Evolutionary conservation across 2,329 filamentous ascomycete species (phyloP), one percentile per base, ranked within the genome.

Genomic region (Cryphonectria japonica): DNA sequence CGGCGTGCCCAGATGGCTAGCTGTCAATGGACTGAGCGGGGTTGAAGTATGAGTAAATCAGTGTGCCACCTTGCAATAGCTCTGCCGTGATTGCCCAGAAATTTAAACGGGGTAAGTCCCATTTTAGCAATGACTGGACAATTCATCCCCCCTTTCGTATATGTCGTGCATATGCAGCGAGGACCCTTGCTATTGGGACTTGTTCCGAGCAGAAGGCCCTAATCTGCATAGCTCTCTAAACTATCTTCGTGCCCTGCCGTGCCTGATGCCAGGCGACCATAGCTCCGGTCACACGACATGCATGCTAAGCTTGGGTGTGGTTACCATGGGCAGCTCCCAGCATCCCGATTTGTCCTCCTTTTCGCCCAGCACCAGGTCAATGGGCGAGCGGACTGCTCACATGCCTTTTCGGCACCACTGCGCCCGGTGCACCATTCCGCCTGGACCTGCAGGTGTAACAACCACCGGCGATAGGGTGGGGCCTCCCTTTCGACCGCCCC

Each of bases 141-240:
- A 37, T 67, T 39, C 50, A 43, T 26, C 19, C 34, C 65, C 65
- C 52, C 59, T 14, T n/a, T 32, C 13, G 6, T 43, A 4, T 32
- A 67, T 67, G 65, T 67, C 65, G 65, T 67, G 65, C 65, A 67
- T 67, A 67, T 67, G 65, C 65, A 67, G 34, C n/a, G 22, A 39
- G 41, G 65, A 59, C 65, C 65, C 65, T 67, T 37, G 22, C 50
- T 22, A 60, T 57, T 59, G 65, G 52, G 54, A 67, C 13, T 3
- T 32, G n/a, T 52, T 39, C 32, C 11, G 37, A 32, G 52, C 52
- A 67, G 52, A 37, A 41, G 52, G 43, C 65, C 32, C 26, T 37
- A 43, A 29, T 29, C 19, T 43, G 22, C 22, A 34, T 19, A 59
- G 37, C 39, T 29, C 14, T 41, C 6, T 34, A 34, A 34, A n/a